Evolutionary conservation across 2,329 filamentous ascomycete species (phyloP).

Genomic region (Apiospora malaysiana): DNA sequence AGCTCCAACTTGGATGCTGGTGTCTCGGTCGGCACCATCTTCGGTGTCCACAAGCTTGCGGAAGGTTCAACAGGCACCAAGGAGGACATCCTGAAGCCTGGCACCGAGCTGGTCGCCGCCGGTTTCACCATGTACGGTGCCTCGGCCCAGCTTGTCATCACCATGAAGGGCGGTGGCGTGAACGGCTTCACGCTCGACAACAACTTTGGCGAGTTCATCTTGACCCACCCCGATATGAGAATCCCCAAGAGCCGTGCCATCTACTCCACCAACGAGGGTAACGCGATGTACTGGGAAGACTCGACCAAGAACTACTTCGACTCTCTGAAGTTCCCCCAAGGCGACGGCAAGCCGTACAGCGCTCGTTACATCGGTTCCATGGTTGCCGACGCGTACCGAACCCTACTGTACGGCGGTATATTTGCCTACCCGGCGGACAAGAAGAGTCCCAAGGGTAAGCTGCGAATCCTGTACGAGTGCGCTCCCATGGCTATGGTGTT

Average conservation of each 20-base stretch:
- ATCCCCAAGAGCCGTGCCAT: conserved; percentile 82
- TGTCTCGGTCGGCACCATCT: conserved; percentile 97
- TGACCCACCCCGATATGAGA: conserved; percentile 93
- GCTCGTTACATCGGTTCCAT: conserved; percentile 96
- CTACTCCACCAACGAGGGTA: conserved; percentile 99
- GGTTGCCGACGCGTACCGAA: conserved; percentile 98
- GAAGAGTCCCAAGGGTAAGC: conserved; percentile 98
- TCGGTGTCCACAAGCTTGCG: conserved; percentile 88
- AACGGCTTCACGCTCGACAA: conserved; percentile 99
- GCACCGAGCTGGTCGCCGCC: conserved; percentile 87
- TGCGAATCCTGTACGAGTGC: conserved; percentile 97
- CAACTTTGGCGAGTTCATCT: conserved; percentile 96
- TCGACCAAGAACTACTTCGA: conserved; percentile 87
- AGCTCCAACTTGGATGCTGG: conserved; percentile 97
- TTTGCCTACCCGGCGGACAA: conserved; percentile 98
- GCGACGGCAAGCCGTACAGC: conserved; percentile 86
- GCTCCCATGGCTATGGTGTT: conserved; percentile 99
- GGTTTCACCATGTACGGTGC: conserved; percentile 99
- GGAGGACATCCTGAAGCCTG: conserved; percentile 87
- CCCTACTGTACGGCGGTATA: conserved; percentile 91
- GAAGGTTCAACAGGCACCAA: conserved; percentile 76
- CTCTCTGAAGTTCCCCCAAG: conserved; percentile 80
- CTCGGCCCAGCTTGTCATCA: conserved; percentile 94
- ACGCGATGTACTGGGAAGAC: conserved; percentile 95
- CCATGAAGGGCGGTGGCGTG: conserved; percentile 89